phyloP scores from a whole-genome alignment of 192 early-diverging fungal genomes.

The Backusella tuberculispora region DNA sequence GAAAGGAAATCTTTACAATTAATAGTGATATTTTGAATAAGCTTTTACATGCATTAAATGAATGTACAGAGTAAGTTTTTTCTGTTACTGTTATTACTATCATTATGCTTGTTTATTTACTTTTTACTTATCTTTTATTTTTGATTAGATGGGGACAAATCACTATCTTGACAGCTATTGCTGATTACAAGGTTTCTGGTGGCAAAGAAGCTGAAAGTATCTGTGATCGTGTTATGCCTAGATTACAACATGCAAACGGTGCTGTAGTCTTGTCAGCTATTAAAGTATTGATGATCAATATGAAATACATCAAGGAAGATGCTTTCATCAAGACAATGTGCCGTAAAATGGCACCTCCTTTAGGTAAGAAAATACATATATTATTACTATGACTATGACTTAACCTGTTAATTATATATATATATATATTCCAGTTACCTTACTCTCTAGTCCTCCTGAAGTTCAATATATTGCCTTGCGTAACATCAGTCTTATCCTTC shows the following conservation, averaged over 20 bases:
- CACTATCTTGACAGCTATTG: constrained; percentile 86
- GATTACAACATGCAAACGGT: constrained; percentile 96
- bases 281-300: constrained; percentile 79
- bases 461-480: constrained; percentile 97
- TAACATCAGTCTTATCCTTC: constrained; percentile 95
- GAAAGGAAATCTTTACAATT: constrained; percentile 76
- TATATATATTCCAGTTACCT: constrained; percentile 63
- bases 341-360: constrained; percentile 93
- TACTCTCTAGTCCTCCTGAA: constrained; percentile 87
- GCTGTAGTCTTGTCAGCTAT: constrained; percentile 93
- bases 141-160: constrained; percentile 89
- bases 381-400: not conserved
- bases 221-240: constrained; percentile 88
- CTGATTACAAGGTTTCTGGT: constrained; percentile 75
- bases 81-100: not conserved
- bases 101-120: too few species aligned
- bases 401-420: not conserved
- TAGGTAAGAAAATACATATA: too few species aligned
- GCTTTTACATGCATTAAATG: constrained; percentile 93
- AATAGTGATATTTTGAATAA: constrained; percentile 73
- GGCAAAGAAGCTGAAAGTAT: constrained; percentile 85
- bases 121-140: not conserved
- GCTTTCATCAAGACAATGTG: constrained; percentile 74
- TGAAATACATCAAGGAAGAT: constrained; percentile 68
- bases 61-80: constrained; percentile 84